Conservation (phyloP, 768 basidiomycete species). For the Collybiopsis luxurians region DNA sequence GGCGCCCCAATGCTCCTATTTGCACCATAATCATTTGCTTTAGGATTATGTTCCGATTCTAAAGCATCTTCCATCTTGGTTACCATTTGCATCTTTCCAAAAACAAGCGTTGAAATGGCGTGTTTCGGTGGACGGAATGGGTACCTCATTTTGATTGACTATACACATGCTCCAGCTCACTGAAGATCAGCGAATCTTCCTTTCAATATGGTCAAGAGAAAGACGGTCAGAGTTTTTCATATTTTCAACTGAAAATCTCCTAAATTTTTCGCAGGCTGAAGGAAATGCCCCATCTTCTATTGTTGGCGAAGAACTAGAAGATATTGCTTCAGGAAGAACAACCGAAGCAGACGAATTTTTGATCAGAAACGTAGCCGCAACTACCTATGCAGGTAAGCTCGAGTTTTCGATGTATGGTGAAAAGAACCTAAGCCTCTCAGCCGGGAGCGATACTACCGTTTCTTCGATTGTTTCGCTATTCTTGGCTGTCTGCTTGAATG, state of each 20-base stretch:
- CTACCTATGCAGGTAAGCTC: constrained; percentile 37
- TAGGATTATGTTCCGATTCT: constrained; percentile 32
- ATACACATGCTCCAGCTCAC: background rate
- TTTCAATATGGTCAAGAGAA: constrained; percentile 35
- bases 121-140: constrained; percentile 29
- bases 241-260: background rate
- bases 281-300: constrained; percentile 31
- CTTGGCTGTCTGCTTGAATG: constrained; percentile 37
- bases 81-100: constrained; percentile 40
- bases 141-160: constrained; percentile 7
- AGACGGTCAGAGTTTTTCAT: constrained; percentile 23
- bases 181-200: constrained; percentile 22
- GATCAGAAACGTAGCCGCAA: constrained; percentile 41
- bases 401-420: background rate
- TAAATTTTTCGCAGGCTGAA: constrained; percentile 15
- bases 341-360: constrained; percentile 27
- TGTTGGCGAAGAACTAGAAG: constrained; percentile 35
- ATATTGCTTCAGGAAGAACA: constrained; percentile 18
- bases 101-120: constrained; percentile 36
- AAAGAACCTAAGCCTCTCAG: constrained; percentile 9
- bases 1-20: constrained; percentile 8
- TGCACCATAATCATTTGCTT: background rate
- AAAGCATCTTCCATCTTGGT: constrained; percentile 39
- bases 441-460: constrained; percentile 34
- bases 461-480: constrained; percentile 36